phyloP scores from a whole-genome alignment of 805 yeast genomes.

The Starmera dryadoides region DNA sequence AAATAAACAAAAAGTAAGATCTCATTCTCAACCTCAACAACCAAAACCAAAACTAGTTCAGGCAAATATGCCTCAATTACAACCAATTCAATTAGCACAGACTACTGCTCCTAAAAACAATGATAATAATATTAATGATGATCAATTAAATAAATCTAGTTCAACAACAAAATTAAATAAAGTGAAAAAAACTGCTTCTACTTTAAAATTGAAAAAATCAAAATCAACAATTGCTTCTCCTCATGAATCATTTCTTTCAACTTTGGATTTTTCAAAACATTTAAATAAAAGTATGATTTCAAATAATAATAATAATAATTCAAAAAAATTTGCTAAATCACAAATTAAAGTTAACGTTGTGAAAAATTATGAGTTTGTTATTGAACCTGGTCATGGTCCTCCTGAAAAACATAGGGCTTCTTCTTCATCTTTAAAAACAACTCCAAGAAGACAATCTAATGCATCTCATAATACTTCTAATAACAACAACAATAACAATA shows the following conservation, averaged over 20 bases:
- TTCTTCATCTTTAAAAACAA: neutral
- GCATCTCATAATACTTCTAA: neutral
- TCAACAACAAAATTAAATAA: constrained; percentile 17
- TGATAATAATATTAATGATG: constrained; percentile 1
- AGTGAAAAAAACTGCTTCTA: constrained; percentile 11
- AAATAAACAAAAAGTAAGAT: neutral
- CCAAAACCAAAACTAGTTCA: neutral
- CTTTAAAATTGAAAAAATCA: constrained; percentile 14
- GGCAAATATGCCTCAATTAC: constrained; percentile 7
- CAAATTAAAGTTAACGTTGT: constrained; percentile 7
- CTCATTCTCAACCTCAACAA: neutral
- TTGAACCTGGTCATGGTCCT: constrained; percentile 10
- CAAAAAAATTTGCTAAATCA: neutral
- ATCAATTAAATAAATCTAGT: constrained; percentile 6
- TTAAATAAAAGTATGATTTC: neutral
- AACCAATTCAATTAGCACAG: constrained; percentile 5
- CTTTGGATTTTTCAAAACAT: constrained; percentile 18
- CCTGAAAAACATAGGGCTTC: constrained; percentile 3
- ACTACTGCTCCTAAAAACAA: neutral
- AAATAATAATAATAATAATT: neutral
- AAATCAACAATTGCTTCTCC: constrained; percentile 2
- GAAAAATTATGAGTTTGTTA: constrained; percentile 19
- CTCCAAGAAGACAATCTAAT: neutral
- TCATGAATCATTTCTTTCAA: constrained; percentile 12
- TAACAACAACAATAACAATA: neutral